These are phyloP conservation scores for Tremellales sp. DNA, from an alignment of 1,284 basidiomycete species.

Conservation along the genomic window DNA sequence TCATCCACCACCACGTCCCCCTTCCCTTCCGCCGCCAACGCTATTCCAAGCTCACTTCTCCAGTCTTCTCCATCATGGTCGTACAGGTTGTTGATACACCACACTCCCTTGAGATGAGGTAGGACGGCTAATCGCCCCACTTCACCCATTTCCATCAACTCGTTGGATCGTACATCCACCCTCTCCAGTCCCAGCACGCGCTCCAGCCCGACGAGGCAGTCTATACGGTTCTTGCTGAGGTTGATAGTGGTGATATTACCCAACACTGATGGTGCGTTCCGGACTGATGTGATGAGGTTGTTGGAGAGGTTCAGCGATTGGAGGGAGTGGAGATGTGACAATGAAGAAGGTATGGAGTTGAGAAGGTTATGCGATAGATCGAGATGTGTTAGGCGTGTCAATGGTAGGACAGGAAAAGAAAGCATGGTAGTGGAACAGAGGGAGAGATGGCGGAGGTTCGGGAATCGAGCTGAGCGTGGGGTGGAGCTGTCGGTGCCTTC, in stretches of 20 bases:
- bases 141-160: conserved; percentile 77
- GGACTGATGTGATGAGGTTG: conserved; percentile 94
- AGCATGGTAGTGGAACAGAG: conserved; percentile 37
- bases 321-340: conserved; percentile 71
- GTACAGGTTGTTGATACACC: conserved; percentile 76
- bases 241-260: conserved; percentile 72
- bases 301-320: conserved; percentile 82
- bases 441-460: conserved; percentile 41
- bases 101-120: conserved; percentile 70
- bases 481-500: neutral
- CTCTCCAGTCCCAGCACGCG: conserved; percentile 75
- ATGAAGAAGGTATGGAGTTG: conserved; percentile 54
- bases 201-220: conserved; percentile 90
- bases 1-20: conserved; percentile 71
- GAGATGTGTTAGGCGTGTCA: conserved; percentile 82
- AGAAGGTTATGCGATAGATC: conserved; percentile 84
- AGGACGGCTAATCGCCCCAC: conserved; percentile 76
- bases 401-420: conserved; percentile 56
- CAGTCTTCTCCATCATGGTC: conserved; percentile 61
- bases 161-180: conserved; percentile 79
- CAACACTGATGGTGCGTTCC: conserved; percentile 78
- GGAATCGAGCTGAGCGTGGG: conserved; percentile 30
- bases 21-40: conserved; percentile 76
- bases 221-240: conserved; percentile 78
- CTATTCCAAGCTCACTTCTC: conserved; percentile 70